Base-by-base conservation (phyloP, 768 basidiomycete genomes). In the Serendipita sp. region DNA sequence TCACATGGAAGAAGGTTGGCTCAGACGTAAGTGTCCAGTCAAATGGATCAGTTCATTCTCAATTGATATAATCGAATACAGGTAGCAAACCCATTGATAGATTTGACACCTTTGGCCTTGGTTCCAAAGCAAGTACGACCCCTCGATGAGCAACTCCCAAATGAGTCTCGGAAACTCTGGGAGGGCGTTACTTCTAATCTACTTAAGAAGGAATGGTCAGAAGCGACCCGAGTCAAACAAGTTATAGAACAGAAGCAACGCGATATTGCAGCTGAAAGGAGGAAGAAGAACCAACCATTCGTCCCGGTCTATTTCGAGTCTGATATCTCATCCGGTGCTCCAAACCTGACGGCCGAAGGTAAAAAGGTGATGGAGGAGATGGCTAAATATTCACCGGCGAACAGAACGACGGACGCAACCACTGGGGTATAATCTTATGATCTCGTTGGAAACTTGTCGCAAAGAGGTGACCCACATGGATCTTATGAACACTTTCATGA, bases 231-330 rank as follows among this genome's bases (percentile, higher is more conserved):
- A 78, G 83, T 88, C 77, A 99, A 99, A 79, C 82, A 92, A 63
- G 74, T 74, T 3, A 95, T 99, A 65, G 96, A 99, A 76, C 95
- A 98, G 80, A 82, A 73, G 71, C 96, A 98, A 78, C 78, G 96
- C 62, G 93, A 97, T 66, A 81, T 84, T 36, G 89, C 92, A 3
- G 88, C 86, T 10, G 89, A 91, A 73, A 79, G 91, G 75, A 94
- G 91, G 78, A 81, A 79, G 73, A 87, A 83, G 65, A 89, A 87
- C 16, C 73, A 82, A 35, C 79, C 82, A 90, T 95, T 90, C 72
- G 77, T 83, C 63, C 84, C 93, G 32, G 71, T 72, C 44, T 91
- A 85, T 74, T 95, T 97, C 70, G 86, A 86, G 70, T 76, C 79
- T 64, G 83, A 87, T 63, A 77, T 85, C 63, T 78, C 77, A 38